Percentiles rank a stretch among this genome's conserved stretches.
phyloP scores from a whole-genome alignment of 2,329 filamentous ascomycete genomes.

The Chaetomiaceae sp. region DNA sequence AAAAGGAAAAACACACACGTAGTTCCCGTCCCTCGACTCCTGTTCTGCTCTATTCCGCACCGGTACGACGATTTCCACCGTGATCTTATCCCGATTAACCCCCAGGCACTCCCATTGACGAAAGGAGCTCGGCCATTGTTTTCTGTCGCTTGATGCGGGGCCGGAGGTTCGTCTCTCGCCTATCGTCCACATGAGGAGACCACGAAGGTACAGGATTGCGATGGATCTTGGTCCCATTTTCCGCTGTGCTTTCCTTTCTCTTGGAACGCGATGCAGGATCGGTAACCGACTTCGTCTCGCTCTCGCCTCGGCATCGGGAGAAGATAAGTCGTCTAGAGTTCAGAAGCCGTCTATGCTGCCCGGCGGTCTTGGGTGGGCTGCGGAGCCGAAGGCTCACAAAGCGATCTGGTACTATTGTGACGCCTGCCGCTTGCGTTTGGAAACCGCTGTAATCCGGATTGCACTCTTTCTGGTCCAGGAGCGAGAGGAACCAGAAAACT shows the following conservation, averaged over 20 bases:
- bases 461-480: conserved; percentile 5
- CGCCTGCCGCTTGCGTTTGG: neutral
- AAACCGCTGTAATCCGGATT: neutral
- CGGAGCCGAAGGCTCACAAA: conserved; percentile 11
- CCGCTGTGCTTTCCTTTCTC: neutral
- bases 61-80: too few relatives aligned
- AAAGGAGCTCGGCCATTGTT: neutral
- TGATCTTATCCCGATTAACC: too few relatives aligned
- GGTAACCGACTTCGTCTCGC: neutral
- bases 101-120: too few relatives aligned
- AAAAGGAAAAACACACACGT: neutral
- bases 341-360: neutral
- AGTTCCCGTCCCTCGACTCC: too few relatives aligned
- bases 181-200: neutral
- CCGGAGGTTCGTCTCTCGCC: neutral
- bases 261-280: neutral
- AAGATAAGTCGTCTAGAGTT: conserved; percentile 3
- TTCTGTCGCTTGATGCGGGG: conserved; percentile 11
- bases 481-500: conserved; percentile 14
- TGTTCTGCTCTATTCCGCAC: too few relatives aligned
- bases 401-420: neutral
- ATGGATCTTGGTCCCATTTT: neutral
- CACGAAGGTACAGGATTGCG: neutral
- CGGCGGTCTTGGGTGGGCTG: neutral
- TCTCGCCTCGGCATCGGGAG: neutral